These are phyloP conservation scores for Isoetes taiwanensis DNA, from an alignment of 75 land plant species.

Conservation along the genomic window DNA sequence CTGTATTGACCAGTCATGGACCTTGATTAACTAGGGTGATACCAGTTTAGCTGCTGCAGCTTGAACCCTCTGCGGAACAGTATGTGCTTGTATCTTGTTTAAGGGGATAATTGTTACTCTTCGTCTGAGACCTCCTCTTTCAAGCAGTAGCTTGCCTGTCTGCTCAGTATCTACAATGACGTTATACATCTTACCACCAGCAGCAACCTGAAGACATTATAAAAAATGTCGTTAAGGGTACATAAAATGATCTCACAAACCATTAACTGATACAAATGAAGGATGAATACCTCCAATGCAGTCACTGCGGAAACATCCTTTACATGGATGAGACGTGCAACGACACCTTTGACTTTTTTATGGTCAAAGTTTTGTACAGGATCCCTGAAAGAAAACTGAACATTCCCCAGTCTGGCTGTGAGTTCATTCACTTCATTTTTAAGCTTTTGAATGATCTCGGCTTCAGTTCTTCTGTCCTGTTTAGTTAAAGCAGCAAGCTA, in stretches of 20 bases:
- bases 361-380: slow-evolving; percentile 79
- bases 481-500: too few species aligned
- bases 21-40: too few species aligned
- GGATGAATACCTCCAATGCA: slow-evolving; percentile 71
- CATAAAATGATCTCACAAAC: background rate
- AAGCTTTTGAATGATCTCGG: slow-evolving; percentile 53
- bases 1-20: too few species aligned
- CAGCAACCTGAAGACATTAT: slow-evolving; percentile 53
- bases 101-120: slow-evolving; percentile 96
- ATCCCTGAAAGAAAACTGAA: slow-evolving; percentile 65
- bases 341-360: slow-evolving; percentile 91
- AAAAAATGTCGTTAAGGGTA: background rate
- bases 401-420: slow-evolving; percentile 55
- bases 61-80: slow-evolving; percentile 49
- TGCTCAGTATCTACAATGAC: slow-evolving; percentile 93
- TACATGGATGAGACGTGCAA: slow-evolving; percentile 85
- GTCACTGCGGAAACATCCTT: slow-evolving; percentile 75
- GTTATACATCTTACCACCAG: slow-evolving; percentile 86
- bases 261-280: background rate
- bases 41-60: slow-evolving; percentile 66
- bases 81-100: slow-evolving; percentile 64
- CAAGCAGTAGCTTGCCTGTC: slow-evolving; percentile 86
- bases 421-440: slow-evolving; percentile 60
- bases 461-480: slow-evolving; percentile 53
- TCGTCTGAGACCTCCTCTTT: slow-evolving; percentile 67